Base-by-base conservation (phyloP, 345 rosid genomes). In the Punica granatum region DNA sequence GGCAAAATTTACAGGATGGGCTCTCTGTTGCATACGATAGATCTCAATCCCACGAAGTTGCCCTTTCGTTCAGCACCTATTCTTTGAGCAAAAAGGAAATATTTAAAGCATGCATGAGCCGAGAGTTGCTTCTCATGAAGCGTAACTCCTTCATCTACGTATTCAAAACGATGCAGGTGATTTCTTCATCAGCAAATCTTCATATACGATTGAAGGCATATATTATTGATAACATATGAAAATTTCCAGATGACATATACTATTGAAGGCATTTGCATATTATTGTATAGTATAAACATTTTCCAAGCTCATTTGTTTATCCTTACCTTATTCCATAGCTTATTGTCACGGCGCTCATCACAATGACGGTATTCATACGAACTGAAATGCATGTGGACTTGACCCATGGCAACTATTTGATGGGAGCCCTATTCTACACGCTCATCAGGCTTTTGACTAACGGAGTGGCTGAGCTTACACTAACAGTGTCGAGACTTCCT, bases 381-480 rank as follows among this genome's bases (percentile, higher is more conserved):
- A 74, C 89, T 2, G 77, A 61, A 42, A 80, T 77, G 71, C 79
- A 65, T n/a, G 70, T 63, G 8, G 83, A 82, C 65, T 73, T 77
- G 13, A 61, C 63, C 2, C 61, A 77, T 42, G 77, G 67, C 33
- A 67, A 58, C 42, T 60, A 74, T 14, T 84, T 72, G 56, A 3
- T 85, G 15, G 92, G 91, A 28, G 83, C 93, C n/a, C 49, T 92
- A 19, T 63, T 83, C 48, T 92, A 76, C 34, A 37, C 80, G 10
- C 74, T 91, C 69, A 21, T 84, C 58, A 72, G 78, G 25, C 81
- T 82, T 66, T 70, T 83, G 68, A 81, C 86, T 23, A 79, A 89
- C 42, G 98, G 90, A 19, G 77, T 83, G 51, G 81, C 91, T 15
- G 96, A 89, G 76, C 72, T 92, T 28, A 35, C 81, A 23, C 77